These are phyloP conservation scores for Herpetomonas samuelpessoai DNA, from an alignment of 208 protist species.

Conservation along the genomic window DNA sequence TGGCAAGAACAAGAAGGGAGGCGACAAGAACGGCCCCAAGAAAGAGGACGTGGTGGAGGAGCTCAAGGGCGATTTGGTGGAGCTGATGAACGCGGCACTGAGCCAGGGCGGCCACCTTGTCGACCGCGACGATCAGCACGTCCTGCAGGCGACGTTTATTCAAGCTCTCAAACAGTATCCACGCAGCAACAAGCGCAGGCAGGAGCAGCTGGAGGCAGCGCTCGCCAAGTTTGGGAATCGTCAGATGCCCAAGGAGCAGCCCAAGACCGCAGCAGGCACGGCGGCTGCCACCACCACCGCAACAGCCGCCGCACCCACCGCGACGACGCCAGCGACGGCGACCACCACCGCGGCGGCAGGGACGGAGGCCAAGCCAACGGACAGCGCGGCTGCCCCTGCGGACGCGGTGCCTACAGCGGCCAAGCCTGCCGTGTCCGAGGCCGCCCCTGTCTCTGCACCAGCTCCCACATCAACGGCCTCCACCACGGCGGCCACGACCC, in stretches of 20 bases:
- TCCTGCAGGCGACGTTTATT: constrained; percentile 77
- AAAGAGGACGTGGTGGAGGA: constrained; percentile 74
- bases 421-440: neutral
- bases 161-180: constrained; percentile 65
- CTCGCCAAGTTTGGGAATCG: constrained; percentile 72
- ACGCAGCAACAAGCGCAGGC: constrained; percentile 74
- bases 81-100: constrained; percentile 86
- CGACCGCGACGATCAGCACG: constrained; percentile 83
- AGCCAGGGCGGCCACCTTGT: constrained; percentile 87
- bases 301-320: constrained; percentile 1
- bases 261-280: constrained; percentile 2
- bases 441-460: neutral
- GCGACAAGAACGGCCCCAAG: constrained; percentile 18
- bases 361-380: neutral
- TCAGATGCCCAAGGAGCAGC: constrained; percentile 38
- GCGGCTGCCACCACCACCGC: neutral
- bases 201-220: constrained; percentile 83
- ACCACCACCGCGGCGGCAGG: constrained; percentile 2
- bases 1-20: constrained; percentile 39
- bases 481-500: neutral
- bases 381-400: constrained; percentile 5
- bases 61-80: constrained; percentile 76
- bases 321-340: constrained; percentile 2
- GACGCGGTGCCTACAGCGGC: neutral
- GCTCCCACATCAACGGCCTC: neutral